A percentile compares a stretch with the other conserved stretches of the same genome.
These are phyloP conservation scores for Peronospora belbahrii DNA, from an alignment of 352 stramenopile species.

Conservation along the genomic window DNA sequence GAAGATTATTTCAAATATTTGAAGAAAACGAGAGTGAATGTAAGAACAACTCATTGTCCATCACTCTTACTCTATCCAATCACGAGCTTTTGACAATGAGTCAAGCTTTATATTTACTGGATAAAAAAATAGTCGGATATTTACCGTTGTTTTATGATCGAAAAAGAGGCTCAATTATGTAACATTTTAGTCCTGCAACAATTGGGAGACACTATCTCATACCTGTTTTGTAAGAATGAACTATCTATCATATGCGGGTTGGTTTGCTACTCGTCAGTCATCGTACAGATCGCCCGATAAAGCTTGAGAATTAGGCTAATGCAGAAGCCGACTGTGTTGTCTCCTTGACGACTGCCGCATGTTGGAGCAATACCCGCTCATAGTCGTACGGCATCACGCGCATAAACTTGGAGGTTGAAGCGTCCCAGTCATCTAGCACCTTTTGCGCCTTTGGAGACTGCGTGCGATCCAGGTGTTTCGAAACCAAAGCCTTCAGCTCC, in stretches of 20 bases:
- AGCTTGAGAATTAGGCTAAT: conserved; percentile 10
- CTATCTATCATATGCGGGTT: neutral
- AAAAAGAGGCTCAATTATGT: no score
- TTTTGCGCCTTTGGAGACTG: conserved; percentile 73
- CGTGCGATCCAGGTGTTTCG: conserved; percentile 86
- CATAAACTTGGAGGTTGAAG: conserved; percentile 38
- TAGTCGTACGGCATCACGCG: conserved; percentile 68
- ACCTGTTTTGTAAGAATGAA: no score
- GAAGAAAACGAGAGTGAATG: no score
- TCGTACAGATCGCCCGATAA: neutral
- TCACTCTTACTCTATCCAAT: no score
- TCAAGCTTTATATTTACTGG: no score
- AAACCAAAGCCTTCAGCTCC: conserved; percentile 81
- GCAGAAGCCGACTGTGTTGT: conserved; percentile 21
- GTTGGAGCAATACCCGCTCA: conserved; percentile 49
- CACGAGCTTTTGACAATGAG: no score
- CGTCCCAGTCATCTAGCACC: conserved; percentile 90
- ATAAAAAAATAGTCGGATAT: no score
- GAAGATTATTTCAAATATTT: no score
- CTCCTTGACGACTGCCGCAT: conserved; percentile 27
- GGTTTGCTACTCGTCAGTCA: neutral
- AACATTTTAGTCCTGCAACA: no score
- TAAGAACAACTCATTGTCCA: no score
- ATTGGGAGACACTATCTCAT: no score
- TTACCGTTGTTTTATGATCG: no score